Base-by-base conservation (phyloP, 164 flowering plant species). In the Pachysandra terminalis region DNA sequence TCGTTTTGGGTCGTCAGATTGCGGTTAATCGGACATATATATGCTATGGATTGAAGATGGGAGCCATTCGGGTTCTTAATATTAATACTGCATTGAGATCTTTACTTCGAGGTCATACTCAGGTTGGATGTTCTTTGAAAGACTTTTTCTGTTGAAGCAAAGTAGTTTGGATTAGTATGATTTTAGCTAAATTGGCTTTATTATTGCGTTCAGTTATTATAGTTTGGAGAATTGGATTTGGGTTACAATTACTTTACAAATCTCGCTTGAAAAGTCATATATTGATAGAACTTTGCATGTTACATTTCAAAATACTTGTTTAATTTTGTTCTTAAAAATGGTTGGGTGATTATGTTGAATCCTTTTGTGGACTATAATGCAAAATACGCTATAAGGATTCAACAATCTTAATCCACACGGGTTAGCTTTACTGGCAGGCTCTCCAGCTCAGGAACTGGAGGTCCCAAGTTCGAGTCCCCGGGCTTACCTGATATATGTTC, bases 1-100 rank as follows among this genome's bases (percentile, higher is more conserved):
- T 90, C 10, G 90, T 88, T 1, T 32, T 95, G 21, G 99, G 99
- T 0, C 79, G 98, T 3, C 98, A 89, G 71, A 90, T 95, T 74
- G 98, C 98, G 0, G 98, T 90, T 12, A 95, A 88, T 59, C 81
- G 81, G 77, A 79, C 83, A 0, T 95, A 95, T 61, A 93, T 95
- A 19, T 93, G 97, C 63, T 95, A 93, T 69, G 99, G 98, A 3
- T 78, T 93, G 76, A 93, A 91, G 76, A 63, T 79, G 76, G 99
- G 99, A 7, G 78, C 78, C 16, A 89, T 95, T 45, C 83, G 98
- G 49, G 87, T 93, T 16, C 90, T 95, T 28, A 95, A 95, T 68
- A 88, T 90, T 9, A 87, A 89, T 68, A 95, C 99, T 3, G 98
- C 98, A 0, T 68, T 86, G 75, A 75, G 97, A 70, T 76, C 91